These are phyloP conservation scores for Craterostigma plantagineum DNA, from an alignment of 257 asterid species.

Conservation along the genomic window DNA sequence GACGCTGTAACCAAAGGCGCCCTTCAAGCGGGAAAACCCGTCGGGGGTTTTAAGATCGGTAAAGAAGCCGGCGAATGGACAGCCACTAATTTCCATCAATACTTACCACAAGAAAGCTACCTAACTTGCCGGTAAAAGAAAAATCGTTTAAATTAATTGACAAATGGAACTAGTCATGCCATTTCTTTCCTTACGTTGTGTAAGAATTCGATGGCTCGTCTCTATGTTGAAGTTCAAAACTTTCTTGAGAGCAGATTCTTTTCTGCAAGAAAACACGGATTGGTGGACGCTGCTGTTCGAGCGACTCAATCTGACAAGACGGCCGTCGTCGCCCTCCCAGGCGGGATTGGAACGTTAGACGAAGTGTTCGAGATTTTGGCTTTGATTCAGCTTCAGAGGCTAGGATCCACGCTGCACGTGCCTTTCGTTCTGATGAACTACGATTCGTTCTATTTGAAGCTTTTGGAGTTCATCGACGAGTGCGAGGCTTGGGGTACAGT, in stretches of 20 bases:
- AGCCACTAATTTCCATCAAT: slow-evolving; percentile 48
- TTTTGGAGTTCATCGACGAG: slow-evolving; percentile 54
- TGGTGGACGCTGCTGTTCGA: slow-evolving; percentile 86
- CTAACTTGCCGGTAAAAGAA: slow-evolving; percentile 79
- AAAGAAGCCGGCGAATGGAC: slow-evolving; percentile 95
- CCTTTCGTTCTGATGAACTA: slow-evolving; percentile 84
- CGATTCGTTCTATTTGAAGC: slow-evolving; percentile 52
- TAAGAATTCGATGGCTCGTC: too few relatives aligned
- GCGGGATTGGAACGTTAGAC: slow-evolving; percentile 87
- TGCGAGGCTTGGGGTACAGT: slow-evolving; percentile 71
- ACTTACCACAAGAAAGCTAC: slow-evolving; percentile 50
- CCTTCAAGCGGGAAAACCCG: slow-evolving; percentile 59
- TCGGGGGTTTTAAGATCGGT: slow-evolving; percentile 86
- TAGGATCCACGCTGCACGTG: slow-evolving; percentile 53
- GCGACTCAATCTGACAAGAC: slow-evolving; percentile 39
- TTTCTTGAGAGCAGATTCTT: slow-evolving; percentile 43
- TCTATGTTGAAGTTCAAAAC: too few relatives aligned
- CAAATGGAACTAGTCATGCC: too few relatives aligned
- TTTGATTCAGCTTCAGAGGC: slow-evolving; percentile 62
- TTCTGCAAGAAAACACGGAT: slow-evolving; percentile 88
- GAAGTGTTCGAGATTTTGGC: slow-evolving; percentile 80
- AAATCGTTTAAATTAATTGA: too few relatives aligned
- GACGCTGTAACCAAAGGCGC: slow-evolving; percentile 95
- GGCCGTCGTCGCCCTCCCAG: slow-evolving; percentile 72
- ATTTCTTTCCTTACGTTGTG: too few relatives aligned